Base-by-base conservation (phyloP, 192 early-diverging fungal genomes). In the Backusella circina region DNA sequence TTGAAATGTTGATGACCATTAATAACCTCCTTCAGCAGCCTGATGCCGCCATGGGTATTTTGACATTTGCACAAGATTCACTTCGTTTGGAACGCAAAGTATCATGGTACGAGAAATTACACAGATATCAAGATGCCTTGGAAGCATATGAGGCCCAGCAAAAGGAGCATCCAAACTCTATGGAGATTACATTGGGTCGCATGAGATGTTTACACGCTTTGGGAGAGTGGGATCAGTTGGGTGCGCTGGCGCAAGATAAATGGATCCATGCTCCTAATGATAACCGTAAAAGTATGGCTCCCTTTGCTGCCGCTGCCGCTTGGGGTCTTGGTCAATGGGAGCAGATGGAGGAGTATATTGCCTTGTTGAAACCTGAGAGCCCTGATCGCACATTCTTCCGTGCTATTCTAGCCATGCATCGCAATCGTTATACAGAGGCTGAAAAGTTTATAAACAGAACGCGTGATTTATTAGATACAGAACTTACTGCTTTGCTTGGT, bases 1-100 rank as follows among this genome's bases (percentile, higher is more conserved):
- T 98, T 31, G 95, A 97, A 75, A 89, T 91, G 74, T 85, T 99
- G 5, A 98, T 99, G 70, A 90, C 89, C 57, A 96, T 98, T 74
- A 98, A 98, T 83, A 95, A 96, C 81, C 89, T 95, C 51, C 86
- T 99, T 3, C 96, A 99, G 77, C 93, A 96, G 77, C 94, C 96
- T 12, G 98, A 99, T 82, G 97, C 97, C 15, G 97, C 98, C 1
- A 91, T 95, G 32, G 98, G 98, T 67, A 96, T 98, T 76, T 83
- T 98, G 50, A 95, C 91, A 7, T 91, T 93, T 83, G 97, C 95
- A 6, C 93, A 95, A 80, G 84, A 95, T 54, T 89, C 88, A 16
- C 90, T 89, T 37, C 90, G 96, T 44, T 88, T 97, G 33, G 92
- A 95, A 77, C 86, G 96, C 51, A 92, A 93, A 74, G 95, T 95